Percentiles rank a stretch among this genome's conserved stretches.
These are phyloP conservation scores for Aspergillaceae sp. DNA, from an alignment of 2,329 filamentous ascomycete species.

Conservation along the genomic window DNA sequence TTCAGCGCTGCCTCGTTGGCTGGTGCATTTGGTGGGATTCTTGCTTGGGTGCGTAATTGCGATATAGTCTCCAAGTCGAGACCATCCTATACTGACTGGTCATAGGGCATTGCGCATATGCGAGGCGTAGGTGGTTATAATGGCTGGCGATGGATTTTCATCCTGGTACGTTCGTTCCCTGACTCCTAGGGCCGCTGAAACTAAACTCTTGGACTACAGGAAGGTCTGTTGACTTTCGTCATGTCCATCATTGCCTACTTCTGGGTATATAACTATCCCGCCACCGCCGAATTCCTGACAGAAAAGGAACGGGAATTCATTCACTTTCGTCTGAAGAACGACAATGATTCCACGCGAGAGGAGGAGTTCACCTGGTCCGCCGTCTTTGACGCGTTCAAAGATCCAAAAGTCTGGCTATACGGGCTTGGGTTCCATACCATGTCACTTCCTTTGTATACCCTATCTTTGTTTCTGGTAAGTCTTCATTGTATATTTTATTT, in stretches of 20 bases:
- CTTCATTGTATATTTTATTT: not conserved
- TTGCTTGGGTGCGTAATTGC: constrained; percentile 35
- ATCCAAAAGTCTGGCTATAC: constrained; percentile 66
- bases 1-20: constrained; percentile 51
- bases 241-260: constrained; percentile 30
- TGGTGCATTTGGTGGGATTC: constrained; percentile 53
- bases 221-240: constrained; percentile 63
- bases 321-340: constrained; percentile 54
- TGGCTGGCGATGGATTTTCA: constrained; percentile 59
- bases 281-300: constrained; percentile 33
- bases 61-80: not conserved
- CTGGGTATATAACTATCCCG: constrained; percentile 36
- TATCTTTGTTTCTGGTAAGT: constrained; percentile 29
- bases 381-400: constrained; percentile 54
- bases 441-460: constrained; percentile 48
- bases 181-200: not conserved
- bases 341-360: constrained; percentile 60
- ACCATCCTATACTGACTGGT: not conserved
- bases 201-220: constrained; percentile 13
- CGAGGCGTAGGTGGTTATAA: constrained; percentile 40
- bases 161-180: constrained; percentile 35
- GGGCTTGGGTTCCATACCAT: constrained; percentile 64
- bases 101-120: constrained; percentile 40
- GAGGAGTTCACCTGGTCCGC: constrained; percentile 62
- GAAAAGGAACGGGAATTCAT: constrained; percentile 51